Conservation (phyloP, 176 grass and related monocot species). For the Oryza coarctata region DNA sequence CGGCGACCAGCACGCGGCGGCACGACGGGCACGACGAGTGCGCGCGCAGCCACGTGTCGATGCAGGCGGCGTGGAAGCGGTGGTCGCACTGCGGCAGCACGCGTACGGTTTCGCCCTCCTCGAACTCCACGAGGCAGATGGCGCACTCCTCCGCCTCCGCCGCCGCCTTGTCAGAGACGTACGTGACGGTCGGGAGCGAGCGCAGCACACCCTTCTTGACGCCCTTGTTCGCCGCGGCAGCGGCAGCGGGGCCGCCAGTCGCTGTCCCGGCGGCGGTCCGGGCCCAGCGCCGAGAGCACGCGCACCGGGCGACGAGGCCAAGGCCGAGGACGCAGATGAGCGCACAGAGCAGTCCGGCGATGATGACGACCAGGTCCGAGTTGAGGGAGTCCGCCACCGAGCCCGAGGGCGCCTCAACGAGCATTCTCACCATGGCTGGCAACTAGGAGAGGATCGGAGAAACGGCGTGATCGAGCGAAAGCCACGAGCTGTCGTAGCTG, state of each 20-base stretch:
- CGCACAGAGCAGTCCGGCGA: constrained; percentile 55
- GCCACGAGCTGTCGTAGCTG: constrained; percentile 4
- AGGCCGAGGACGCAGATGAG: constrained; percentile 66
- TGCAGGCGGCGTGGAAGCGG: constrained; percentile 57
- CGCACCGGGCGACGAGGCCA: constrained; percentile 62
- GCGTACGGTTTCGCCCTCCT: constrained; percentile 57
- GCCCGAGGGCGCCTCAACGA: constrained; percentile 26
- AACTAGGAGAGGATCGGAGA: background rate
- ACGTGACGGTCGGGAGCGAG: constrained; percentile 44
- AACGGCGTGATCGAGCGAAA: background rate
- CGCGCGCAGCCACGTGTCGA: constrained; percentile 68
- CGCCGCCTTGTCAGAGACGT: constrained; percentile 30
- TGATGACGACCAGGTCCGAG: constrained; percentile 60
- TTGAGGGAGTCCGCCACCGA: constrained; percentile 23
- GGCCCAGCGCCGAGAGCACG: constrained; percentile 38
- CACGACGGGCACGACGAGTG: constrained; percentile 80
- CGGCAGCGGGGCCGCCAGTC: too few species aligned
- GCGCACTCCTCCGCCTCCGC: constrained; percentile 53
- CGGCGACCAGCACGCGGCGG: constrained; percentile 49
- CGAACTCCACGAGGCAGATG: constrained; percentile 71
- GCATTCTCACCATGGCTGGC: constrained; percentile 43
- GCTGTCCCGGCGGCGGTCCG: background rate
- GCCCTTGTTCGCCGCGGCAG: constrained; percentile 40
- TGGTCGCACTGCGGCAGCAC: constrained; percentile 76
- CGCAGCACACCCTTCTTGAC: constrained; percentile 65